Conservation (phyloP, 768 basidiomycete species). For the Lentinula sp. region DNA sequence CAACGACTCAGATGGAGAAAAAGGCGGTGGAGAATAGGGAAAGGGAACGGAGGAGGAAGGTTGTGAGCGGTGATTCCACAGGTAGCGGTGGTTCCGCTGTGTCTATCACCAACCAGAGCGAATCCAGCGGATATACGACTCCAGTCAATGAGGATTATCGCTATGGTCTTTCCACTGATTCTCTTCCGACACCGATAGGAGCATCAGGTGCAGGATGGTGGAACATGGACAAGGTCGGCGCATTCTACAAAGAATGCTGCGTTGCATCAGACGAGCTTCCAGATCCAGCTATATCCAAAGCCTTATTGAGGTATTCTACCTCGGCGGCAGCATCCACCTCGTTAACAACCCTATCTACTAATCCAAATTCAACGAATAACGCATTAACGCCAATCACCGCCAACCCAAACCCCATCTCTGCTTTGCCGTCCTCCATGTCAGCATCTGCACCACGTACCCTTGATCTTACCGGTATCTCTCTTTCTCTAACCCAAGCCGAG, state of each 20-base stretch:
- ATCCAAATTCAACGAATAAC: neutral
- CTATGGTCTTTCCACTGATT: slow-evolving; percentile 13
- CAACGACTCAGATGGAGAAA: slow-evolving; percentile 76
- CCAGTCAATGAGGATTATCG: neutral
- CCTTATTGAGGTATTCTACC: neutral
- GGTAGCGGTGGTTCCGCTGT: neutral
- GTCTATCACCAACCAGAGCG: neutral
- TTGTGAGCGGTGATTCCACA: slow-evolving; percentile 45
- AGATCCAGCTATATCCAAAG: slow-evolving; percentile 36
- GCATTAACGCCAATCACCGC: neutral
- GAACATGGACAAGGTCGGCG: slow-evolving; percentile 77
- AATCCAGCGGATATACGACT: neutral
- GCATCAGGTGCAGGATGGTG: slow-evolving; percentile 48
- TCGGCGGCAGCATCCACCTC: neutral
- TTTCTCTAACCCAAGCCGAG: slow-evolving; percentile 64
- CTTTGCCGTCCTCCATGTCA: slow-evolving; percentile 23
- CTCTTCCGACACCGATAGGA: slow-evolving; percentile 11
- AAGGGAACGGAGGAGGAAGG: slow-evolving; percentile 55
- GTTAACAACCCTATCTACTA: neutral
- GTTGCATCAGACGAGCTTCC: slow-evolving; percentile 67
- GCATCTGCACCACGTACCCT: slow-evolving; percentile 59
- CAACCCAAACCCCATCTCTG: neutral
- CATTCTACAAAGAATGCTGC: slow-evolving; percentile 85
- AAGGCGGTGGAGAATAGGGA: slow-evolving; percentile 74
- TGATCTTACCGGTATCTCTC: slow-evolving; percentile 74